A percentile compares a stretch with the other conserved stretches of the same genome.
These are phyloP conservation scores for Aspergillus carlsbadensis DNA, from an alignment of 495 filamentous ascomycete species.

Conservation along the genomic window DNA sequence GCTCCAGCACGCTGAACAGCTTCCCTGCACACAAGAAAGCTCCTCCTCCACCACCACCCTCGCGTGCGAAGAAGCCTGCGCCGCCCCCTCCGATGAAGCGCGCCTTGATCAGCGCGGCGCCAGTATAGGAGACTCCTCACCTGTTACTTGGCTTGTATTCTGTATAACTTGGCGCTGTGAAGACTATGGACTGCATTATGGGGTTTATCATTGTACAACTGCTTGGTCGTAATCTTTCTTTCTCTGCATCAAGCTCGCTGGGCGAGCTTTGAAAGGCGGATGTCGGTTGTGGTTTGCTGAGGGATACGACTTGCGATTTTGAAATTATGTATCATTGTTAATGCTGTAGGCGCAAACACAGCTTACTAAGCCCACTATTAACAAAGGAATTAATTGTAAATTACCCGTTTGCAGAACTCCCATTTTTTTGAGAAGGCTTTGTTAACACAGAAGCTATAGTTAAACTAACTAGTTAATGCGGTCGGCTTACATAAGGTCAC, in stretches of 20 bases:
- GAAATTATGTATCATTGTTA: constrained; percentile 14
- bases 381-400: background rate
- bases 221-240: background rate
- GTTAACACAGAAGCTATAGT: too few relatives aligned
- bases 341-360: background rate
- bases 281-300: background rate
- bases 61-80: constrained; percentile 72
- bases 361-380: too few relatives aligned
- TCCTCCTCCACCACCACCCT: constrained; percentile 81
- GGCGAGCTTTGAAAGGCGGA: constrained; percentile 6
- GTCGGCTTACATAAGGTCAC: too few relatives aligned
- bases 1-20: constrained; percentile 46
- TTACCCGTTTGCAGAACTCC: background rate
- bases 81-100: constrained; percentile 57
- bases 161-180: background rate
- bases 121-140: constrained; percentile 18
- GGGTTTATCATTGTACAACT: constrained; percentile 8
- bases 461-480: too few relatives aligned
- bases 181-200: background rate
- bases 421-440: too few relatives aligned
- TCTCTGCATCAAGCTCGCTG: constrained; percentile 13
- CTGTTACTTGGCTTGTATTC: background rate
- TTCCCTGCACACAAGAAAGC: constrained; percentile 58
- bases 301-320: background rate
- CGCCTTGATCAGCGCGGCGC: constrained; percentile 33